Evolutionary conservation across 805 yeast genomes (phyloP).

Genomic region (Cyberlindnera americana): DNA sequence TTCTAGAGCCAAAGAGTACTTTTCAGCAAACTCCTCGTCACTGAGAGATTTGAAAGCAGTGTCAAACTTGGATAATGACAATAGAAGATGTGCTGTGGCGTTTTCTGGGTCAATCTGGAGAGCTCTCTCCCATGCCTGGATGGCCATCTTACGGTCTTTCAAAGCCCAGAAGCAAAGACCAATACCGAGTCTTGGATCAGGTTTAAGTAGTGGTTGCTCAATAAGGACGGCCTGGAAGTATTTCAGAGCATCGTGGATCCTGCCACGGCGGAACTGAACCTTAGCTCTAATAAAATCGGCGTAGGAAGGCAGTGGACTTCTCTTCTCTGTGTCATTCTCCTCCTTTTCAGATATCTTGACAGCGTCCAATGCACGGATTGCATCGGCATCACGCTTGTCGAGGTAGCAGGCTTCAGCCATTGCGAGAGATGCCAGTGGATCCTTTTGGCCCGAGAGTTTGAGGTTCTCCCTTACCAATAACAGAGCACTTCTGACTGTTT

Average conservation of each 20-base stretch:
- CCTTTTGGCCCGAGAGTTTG: constrained; percentile 27
- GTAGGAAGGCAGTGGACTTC: constrained; percentile 56
- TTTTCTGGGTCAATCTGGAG: constrained; percentile 54
- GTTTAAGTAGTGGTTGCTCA: constrained; percentile 71
- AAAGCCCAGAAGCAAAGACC: constrained; percentile 93
- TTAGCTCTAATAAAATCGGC: constrained; percentile 87
- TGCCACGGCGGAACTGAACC: constrained; percentile 64
- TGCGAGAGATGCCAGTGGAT: constrained; percentile 54
- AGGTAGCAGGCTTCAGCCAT: constrained; percentile 62
- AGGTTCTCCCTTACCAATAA: constrained; percentile 26
- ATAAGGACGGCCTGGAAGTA: constrained; percentile 79
- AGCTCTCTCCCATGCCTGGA: constrained; percentile 78
- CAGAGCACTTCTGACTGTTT: constrained; percentile 43
- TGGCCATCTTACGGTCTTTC: constrained; percentile 73
- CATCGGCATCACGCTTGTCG: constrained; percentile 63
- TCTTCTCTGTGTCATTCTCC: constrained; percentile 18
- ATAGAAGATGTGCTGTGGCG: constrained; percentile 56
- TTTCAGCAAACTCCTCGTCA: constrained; percentile 53
- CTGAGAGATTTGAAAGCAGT: constrained; percentile 53
- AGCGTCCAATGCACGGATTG: constrained; percentile 46
- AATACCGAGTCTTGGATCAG: constrained; percentile 92
- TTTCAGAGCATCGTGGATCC: constrained; percentile 70
- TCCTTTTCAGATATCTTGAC: constrained; percentile 17
- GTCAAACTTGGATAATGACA: constrained; percentile 68
- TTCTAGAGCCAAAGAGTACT: constrained; percentile 57